Base-by-base conservation (phyloP, 1,284 basidiomycete species). In the Ustilago xerochloae region DNA sequence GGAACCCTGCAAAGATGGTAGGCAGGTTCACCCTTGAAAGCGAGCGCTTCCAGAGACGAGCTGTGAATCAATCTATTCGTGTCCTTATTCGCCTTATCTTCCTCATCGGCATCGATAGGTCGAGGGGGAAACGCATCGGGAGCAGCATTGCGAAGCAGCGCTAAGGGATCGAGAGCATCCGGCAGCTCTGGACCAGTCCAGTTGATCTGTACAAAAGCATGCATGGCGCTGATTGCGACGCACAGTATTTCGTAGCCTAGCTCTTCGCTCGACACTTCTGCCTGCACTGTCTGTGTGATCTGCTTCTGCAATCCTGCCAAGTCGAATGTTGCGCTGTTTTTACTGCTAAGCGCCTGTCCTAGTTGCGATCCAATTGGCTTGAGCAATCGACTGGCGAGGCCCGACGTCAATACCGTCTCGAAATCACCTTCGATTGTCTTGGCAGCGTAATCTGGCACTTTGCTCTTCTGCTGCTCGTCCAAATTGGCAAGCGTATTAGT, bases 111-210 rank as follows among this genome's bases (percentile, higher is more conserved):
- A 78, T 91, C 85, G 51, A 90, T 75, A 36, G 89, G 88, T 58
- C 87, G 85, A 12, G 63, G 88, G 87, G 74, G 85, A 57, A 87
- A 79, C 4, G 86, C 64, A 26, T 85, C 82, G 9, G 84, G 64
- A 18, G 36, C 85, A 63, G 46, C 74, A 28, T n/a, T 64, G 8
- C 48, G 84, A 47, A 81, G 94, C 28, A 81, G 49, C 9, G 46
- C 20, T 7, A 64, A 15, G 0, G 75, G 69, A 9, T 51, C 58
- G 36, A 78, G 29, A 3, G 62, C 35, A 83, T 55, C 56, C 66
- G 90, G 87, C 41, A 97, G 88, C 78, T 93, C 89, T 1, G 97
- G 97, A 1, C 97, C 97, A 0, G 95, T 98, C 94, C 94, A 99
- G 85, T 99, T 99, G 35, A 88, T 88, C 85, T 99, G 97, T 0